Base-by-base conservation (phyloP, 2,329 filamentous ascomycete genomes). In the Atkinsonella texensis region DNA sequence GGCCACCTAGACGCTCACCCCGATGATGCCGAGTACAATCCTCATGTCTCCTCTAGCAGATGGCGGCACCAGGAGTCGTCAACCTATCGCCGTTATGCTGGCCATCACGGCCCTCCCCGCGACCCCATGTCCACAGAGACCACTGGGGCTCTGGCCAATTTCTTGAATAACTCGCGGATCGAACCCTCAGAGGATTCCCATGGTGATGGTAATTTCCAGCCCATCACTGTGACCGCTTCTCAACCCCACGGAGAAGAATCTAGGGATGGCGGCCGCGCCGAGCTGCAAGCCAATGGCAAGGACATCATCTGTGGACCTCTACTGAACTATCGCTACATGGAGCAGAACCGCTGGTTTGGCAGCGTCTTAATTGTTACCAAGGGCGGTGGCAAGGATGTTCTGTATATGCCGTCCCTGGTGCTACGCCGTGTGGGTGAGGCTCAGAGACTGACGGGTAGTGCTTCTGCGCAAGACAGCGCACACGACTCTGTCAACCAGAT, bases 351-450 rank as follows among this genome's bases (percentile, higher is more conserved):
- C 41, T 97, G 91, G 90, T 74, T 87, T 60, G 90, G 91, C 53
- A 95, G 89, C 65, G 86, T 95, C 8, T 71, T 96, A 59, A 72
- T 96, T 48, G 89, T 96, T 49, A 86, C 84, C 15, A 82, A 77
- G 49, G 85, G 89, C 4, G 85, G 85, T 23, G 81, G 76, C 53
- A 69, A 79, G 61, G 71, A 73, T 18, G 76, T 80, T 55, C 75
- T 77, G 1, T 65, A 72, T 49, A 70, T 76, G 55, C 81, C 94
- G 41, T 73, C 74, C 28, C 67, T 91, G 57, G 68, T 70, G 17
- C 60, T 83, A 49, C 77, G 76, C 35, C 70, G 68, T 35, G 67
- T 67, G n/a, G 67, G 61, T 33, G 59, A 63, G 33, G 60, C 58
- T 10, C 50, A 45, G 18, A 52, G 53, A 35, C 52, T 52, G 38